Conservation (phyloP, 2,329 filamentous ascomycete species). For the Aureobasidium namibiae region DNA sequence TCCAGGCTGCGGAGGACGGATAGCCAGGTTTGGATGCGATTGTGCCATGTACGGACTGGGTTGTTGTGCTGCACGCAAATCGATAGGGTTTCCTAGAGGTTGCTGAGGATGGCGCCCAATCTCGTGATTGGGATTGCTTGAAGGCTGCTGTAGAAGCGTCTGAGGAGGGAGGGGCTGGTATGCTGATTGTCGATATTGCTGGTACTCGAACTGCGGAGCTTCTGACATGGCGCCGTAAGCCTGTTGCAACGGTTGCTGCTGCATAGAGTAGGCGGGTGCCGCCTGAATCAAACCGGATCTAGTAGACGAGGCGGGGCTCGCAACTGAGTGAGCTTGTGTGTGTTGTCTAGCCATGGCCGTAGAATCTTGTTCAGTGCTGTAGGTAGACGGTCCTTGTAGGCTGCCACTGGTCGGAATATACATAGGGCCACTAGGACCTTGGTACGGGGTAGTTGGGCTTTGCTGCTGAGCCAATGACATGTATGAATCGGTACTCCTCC, state of each 20-base stretch:
- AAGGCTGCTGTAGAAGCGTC: slow-evolving; percentile 1
- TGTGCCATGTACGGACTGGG: background rate
- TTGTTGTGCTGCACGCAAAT: background rate
- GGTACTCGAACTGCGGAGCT: background rate
- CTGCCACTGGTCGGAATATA: background rate
- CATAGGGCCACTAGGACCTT: background rate
- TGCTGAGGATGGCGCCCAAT: background rate
- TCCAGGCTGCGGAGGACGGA: slow-evolving; percentile 2
- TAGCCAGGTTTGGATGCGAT: background rate
- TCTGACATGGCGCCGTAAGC: background rate
- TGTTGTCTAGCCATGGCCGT: slow-evolving; percentile 1
- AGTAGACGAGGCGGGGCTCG: background rate
- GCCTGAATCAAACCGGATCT: background rate
- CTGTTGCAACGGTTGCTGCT: background rate
- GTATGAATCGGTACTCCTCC: background rate
- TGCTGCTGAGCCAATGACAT: background rate
- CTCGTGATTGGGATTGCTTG: background rate
- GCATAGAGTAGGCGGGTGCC: background rate
- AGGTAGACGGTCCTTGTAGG: background rate
- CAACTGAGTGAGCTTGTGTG: background rate
- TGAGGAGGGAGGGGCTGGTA: background rate
- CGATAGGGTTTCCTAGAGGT: background rate
- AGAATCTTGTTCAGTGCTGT: background rate
- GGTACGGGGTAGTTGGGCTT: slow-evolving; percentile 2
- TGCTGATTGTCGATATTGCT: background rate